These are phyloP conservation scores for Hymenoscyphus scutula DNA, from an alignment of 2,329 filamentous ascomycete species.

Conservation along the genomic window DNA sequence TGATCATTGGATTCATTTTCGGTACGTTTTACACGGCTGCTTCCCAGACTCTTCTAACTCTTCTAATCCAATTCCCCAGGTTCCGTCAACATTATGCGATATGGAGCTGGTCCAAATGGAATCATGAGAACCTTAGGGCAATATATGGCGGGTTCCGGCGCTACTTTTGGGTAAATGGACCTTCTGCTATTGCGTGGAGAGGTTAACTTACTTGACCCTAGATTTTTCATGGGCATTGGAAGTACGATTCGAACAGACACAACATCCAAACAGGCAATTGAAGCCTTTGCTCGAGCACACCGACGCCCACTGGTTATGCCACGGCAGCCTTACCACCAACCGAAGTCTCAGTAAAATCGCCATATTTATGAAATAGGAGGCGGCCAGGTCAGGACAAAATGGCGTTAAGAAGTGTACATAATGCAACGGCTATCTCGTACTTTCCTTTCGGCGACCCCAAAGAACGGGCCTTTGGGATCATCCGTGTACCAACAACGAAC, in stretches of 20 bases:
- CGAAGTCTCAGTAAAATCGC: conserved; percentile 14
- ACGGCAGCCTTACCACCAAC: conserved; percentile 27
- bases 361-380: background rate
- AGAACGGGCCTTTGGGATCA: background rate
- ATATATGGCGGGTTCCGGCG: conserved; percentile 93
- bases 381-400: background rate
- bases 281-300: conserved; percentile 73
- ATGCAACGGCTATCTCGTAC: background rate
- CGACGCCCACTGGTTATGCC: conserved; percentile 68
- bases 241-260: conserved; percentile 90
- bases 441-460: background rate
- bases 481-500: conserved; percentile 2
- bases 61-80: conserved; percentile 50
- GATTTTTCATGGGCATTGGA: conserved; percentile 98
- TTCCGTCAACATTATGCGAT: conserved; percentile 91
- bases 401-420: conserved; percentile 7
- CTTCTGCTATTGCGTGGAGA: background rate
- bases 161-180: conserved; percentile 80
- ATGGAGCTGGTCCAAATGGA: conserved; percentile 88
- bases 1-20: conserved; percentile 97
- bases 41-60: too few relatives aligned
- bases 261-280: conserved; percentile 67
- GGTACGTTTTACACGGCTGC: conserved; percentile 52
- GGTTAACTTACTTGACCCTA: conserved; percentile 35
- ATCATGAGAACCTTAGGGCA: conserved; percentile 93